Conservation (phyloP, 371 early-diverging fungal species). For the Dichotomocladium elegans region DNA sequence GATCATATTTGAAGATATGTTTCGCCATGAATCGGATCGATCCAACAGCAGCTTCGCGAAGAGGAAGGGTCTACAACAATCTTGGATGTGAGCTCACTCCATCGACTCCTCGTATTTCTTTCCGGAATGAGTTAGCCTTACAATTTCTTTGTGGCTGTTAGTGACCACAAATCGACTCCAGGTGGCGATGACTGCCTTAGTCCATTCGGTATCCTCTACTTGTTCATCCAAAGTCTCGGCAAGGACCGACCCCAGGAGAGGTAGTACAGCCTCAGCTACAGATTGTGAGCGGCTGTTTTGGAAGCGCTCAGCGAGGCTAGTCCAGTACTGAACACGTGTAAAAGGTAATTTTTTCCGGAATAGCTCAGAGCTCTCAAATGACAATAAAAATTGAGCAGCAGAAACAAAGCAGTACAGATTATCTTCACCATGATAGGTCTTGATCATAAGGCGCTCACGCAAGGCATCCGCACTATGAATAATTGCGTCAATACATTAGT, state of each 20-base stretch:
- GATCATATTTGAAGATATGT: conserved; percentile 17
- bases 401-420: conserved; percentile 51
- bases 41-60: conserved; percentile 55
- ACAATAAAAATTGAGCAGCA: conserved; percentile 41
- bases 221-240: conserved; percentile 10
- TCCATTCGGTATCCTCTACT: conserved; percentile 10
- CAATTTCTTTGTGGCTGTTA: conserved; percentile 49
- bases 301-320: conserved; percentile 26
- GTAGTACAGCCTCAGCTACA: conserved; percentile 38
- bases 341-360: neutral
- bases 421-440: conserved; percentile 46
- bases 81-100: neutral
- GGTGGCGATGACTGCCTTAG: conserved; percentile 31
- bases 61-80: conserved; percentile 39
- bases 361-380: conserved; percentile 17
- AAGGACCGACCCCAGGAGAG: conserved; percentile 39
- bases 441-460: conserved; percentile 40
- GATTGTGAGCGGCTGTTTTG: conserved; percentile 24
- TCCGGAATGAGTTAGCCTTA: conserved; percentile 7
- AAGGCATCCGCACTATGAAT: conserved; percentile 18
- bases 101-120: neutral
- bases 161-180: conserved; percentile 46
- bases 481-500: neutral
- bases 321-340: conserved; percentile 36
- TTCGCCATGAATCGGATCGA: conserved; percentile 42